Evolutionary conservation across 2,329 filamentous ascomycete genomes (phyloP).

Genomic region (Harringtonia lauricola): DNA sequence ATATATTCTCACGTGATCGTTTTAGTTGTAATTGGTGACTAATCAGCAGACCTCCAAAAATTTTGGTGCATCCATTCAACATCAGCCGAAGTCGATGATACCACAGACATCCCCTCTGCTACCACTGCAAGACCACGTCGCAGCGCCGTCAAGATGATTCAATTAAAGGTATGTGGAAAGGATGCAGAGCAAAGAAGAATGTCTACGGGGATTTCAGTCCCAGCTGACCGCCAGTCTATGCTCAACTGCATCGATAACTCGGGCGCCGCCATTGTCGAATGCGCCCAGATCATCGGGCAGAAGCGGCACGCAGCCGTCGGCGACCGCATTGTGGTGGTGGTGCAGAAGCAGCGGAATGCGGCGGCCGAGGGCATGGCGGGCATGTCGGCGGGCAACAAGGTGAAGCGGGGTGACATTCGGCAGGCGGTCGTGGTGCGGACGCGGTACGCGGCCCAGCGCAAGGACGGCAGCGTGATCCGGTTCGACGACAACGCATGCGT

Average conservation of each 20-base stretch:
- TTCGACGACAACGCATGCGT: constrained; percentile 99
- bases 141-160: constrained; percentile 63
- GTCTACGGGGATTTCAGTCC: background rate
- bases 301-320: constrained; percentile 83
- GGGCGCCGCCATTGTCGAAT: constrained; percentile 93
- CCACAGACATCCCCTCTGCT: no score
- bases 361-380: constrained; percentile 62
- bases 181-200: background rate
- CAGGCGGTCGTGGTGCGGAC: constrained; percentile 94
- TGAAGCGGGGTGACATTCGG: constrained; percentile 89
- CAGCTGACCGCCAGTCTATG: constrained; percentile 61
- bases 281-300: constrained; percentile 83
- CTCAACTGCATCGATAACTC: constrained; percentile 99
- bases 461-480: constrained; percentile 79
- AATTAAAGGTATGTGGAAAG: constrained; percentile 57
- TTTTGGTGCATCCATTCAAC: no score
- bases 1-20: no score
- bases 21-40: no score
- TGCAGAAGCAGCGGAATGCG: constrained; percentile 87
- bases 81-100: background rate
- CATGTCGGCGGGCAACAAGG: constrained; percentile 73
- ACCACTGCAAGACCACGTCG: background rate
- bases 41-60: background rate
- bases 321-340: constrained; percentile 93
- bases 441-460: constrained; percentile 72